A percentile compares a stretch with the other conserved stretches of the same genome.
Evolutionary conservation across 768 basidiomycete species (phyloP).

Genomic region (Amanita pallidorosea): DNA sequence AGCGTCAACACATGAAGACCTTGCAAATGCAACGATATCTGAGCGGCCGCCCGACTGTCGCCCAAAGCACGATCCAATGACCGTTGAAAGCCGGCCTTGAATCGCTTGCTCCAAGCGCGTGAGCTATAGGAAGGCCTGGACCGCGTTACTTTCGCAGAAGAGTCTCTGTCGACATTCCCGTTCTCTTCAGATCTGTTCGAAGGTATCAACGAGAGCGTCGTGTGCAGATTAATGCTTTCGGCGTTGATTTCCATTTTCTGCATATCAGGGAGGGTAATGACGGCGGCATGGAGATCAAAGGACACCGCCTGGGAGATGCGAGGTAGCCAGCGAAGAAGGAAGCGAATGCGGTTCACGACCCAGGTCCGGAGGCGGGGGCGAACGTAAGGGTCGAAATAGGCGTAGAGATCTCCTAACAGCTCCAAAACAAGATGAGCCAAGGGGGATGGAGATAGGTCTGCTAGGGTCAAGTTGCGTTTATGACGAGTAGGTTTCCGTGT

Average conservation of each 20-base stretch:
- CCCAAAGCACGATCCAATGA: slow-evolving; percentile 65
- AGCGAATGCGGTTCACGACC: slow-evolving; percentile 43
- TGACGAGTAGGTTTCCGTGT: slow-evolving; percentile 21
- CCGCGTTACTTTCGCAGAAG: slow-evolving; percentile 12
- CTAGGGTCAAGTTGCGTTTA: slow-evolving; percentile 32
- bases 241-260: slow-evolving; percentile 42
- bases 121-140: slow-evolving; percentile 31
- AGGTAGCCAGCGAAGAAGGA: slow-evolving; percentile 58
- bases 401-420: slow-evolving; percentile 28
- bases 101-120: slow-evolving; percentile 53
- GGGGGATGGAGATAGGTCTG: slow-evolving; percentile 36
- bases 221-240: slow-evolving; percentile 40
- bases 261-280: slow-evolving; percentile 38
- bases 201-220: slow-evolving; percentile 44
- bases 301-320: slow-evolving; percentile 54
- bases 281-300: slow-evolving; percentile 51
- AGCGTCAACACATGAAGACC: slow-evolving; percentile 1
- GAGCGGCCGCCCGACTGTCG: slow-evolving; percentile 44
- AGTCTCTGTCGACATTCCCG: slow-evolving; percentile 13
- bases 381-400: slow-evolving; percentile 43
- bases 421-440: slow-evolving; percentile 29
- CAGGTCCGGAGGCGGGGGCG: slow-evolving; percentile 50
- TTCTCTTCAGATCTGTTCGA: slow-evolving; percentile 25
- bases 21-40: slow-evolving; percentile 17
- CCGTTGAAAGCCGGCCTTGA: slow-evolving; percentile 48